Evolutionary conservation across 768 basidiomycete genomes (phyloP).

Genomic region (Pluteus cervinus): DNA sequence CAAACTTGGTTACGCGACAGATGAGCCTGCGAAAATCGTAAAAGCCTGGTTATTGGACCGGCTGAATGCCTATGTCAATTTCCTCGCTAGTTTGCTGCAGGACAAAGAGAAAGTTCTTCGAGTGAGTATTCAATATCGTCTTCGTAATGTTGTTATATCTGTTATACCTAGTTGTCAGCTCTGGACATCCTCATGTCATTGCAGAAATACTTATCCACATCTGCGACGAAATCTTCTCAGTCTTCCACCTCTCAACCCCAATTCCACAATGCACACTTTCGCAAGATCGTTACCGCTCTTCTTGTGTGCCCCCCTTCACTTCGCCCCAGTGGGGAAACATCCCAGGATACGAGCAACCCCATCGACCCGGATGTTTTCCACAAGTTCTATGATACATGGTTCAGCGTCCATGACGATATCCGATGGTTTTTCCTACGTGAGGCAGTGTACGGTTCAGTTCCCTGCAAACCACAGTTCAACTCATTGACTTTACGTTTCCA

Average conservation of each 20-base stretch:
- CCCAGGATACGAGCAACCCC: constrained; percentile 36
- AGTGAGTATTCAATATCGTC: constrained; percentile 35
- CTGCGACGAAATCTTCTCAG: constrained; percentile 35
- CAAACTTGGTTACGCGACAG: constrained; percentile 43
- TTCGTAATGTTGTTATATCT: background rate
- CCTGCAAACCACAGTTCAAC: background rate
- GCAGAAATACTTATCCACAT: constrained; percentile 71
- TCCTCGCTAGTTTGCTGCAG: constrained; percentile 64
- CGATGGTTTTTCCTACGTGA: constrained; percentile 89
- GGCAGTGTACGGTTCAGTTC: constrained; percentile 44
- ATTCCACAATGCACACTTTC: constrained; percentile 64
- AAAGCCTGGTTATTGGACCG: constrained; percentile 78
- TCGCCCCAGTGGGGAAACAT: constrained; percentile 12
- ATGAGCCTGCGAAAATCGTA: constrained; percentile 58
- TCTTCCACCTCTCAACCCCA: constrained; percentile 44
- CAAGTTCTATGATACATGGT: constrained; percentile 65
- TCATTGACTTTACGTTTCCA: constrained; percentile 10
- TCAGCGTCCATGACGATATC: constrained; percentile 75
- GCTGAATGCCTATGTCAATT: constrained; percentile 61
- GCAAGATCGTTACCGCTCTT: constrained; percentile 53
- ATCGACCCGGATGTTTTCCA: constrained; percentile 57
- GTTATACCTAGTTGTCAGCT: constrained; percentile 48
- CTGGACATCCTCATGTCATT: constrained; percentile 74
- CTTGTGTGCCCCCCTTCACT: constrained; percentile 54
- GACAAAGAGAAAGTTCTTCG: constrained; percentile 72